Evolutionary conservation across 2,329 filamentous ascomycete species (phyloP), one percentile per base, ranked within the genome.

Genomic region (Venturia asperata): DNA sequence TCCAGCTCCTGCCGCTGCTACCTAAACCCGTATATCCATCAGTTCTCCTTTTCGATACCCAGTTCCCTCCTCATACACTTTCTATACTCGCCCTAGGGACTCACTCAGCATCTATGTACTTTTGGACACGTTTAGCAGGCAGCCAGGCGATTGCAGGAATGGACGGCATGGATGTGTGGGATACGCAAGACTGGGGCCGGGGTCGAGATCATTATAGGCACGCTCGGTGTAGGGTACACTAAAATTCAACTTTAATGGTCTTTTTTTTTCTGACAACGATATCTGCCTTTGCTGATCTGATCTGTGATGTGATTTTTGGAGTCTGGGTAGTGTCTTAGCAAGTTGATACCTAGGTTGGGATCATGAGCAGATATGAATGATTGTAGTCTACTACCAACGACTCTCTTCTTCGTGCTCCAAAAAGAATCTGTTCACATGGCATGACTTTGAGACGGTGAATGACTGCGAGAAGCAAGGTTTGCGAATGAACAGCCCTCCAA

Each of bases 1-100:
- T 3, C 60, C 60, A 61, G 60, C 60, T 21, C 60, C 60, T 61
- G 52, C 52, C 52, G 30, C 52, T 13, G 60, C 60, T 45, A 61
- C 39, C 7, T 61, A 10, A 61, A n/a, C 9, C 37, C 24, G 30
- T n/a, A 58, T 13, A 19, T 11, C 52, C 10, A 58, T 15, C 7
- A 58, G 27, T 37, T 15, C 37, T 30, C 13, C 52, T 37, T 58
- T 27, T 37, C 27, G 19, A 58, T 58, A 58, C 52, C 52, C 27
- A 5, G 37, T 37, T 37, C 24, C 21, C 52, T 21, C 17, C 52
- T 9, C 17, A 11, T 21, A 34, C 30, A 19, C 30, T 27, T 37
- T 34, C 17, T 37, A 58, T 27, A 37, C 19, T 37, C 52, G 19
- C 5, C 27, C 30, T 58, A 21, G 52, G 30, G 30, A 17, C 37